These are phyloP conservation scores for Pythium coloratum DNA, from an alignment of 352 stramenopile species.

Conservation along the genomic window DNA sequence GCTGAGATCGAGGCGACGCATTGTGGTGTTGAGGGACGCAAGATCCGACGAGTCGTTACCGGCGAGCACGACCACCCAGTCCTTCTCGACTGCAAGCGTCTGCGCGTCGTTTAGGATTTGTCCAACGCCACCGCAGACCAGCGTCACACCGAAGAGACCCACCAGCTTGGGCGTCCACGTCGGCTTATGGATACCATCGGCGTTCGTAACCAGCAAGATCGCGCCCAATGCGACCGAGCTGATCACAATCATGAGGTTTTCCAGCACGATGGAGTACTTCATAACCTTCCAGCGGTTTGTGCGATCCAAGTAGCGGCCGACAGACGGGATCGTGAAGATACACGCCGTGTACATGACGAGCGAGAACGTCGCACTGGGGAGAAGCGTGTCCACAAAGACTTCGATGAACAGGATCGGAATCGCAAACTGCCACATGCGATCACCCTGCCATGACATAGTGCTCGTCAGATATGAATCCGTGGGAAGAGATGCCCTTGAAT, in stretches of 20 bases:
- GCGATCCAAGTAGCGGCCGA: slow-evolving; percentile 61
- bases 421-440: slow-evolving; percentile 82
- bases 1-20: slow-evolving; percentile 80
- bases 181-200: slow-evolving; percentile 51
- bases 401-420: slow-evolving; percentile 86
- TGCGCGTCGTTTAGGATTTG: slow-evolving; percentile 78
- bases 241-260: slow-evolving; percentile 78
- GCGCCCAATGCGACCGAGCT: slow-evolving; percentile 59
- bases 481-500: not conserved
- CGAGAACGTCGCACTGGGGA: slow-evolving; percentile 75
- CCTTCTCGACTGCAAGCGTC: slow-evolving; percentile 77
- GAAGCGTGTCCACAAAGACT: slow-evolving; percentile 78
- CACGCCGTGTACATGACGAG: slow-evolving; percentile 75
- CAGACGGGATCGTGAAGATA: slow-evolving; percentile 65
- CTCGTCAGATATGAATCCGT: not conserved
- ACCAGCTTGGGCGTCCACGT: slow-evolving; percentile 52
- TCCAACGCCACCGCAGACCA: slow-evolving; percentile 68
- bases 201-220: slow-evolving; percentile 68
- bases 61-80: slow-evolving; percentile 87
- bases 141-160: slow-evolving; percentile 45
- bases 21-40: slow-evolving; percentile 67
- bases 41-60: slow-evolving; percentile 46
- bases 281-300: slow-evolving; percentile 72
- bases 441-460: slow-evolving; percentile 35
- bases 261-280: slow-evolving; percentile 66